Conservation (phyloP, 345 rosid genomes). For the Boechera stricta region DNA sequence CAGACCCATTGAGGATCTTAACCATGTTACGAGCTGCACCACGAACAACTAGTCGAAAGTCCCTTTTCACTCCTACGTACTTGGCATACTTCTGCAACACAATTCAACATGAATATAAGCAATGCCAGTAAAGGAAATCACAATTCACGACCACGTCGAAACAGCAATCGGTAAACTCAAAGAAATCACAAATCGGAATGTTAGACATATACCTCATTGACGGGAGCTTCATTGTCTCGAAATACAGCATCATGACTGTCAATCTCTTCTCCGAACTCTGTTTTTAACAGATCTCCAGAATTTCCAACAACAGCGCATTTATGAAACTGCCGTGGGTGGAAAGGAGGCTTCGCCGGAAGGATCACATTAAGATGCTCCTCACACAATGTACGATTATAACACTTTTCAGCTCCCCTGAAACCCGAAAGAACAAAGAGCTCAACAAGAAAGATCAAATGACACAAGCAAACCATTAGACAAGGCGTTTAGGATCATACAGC, state of each 20-base stretch:
- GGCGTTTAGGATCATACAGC: conserved; percentile 56
- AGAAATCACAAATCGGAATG: conserved; percentile 15
- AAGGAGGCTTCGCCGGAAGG: conserved; percentile 90
- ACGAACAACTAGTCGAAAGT: conserved; percentile 92
- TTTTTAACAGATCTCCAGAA: conserved; percentile 91
- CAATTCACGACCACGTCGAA: neutral
- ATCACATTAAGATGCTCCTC: conserved; percentile 86
- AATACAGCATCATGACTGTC: conserved; percentile 94
- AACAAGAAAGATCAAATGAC: conserved; percentile 25
- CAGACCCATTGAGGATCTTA: conserved; percentile 76
- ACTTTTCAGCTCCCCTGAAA: conserved; percentile 83
- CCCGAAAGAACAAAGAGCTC: conserved; percentile 27
- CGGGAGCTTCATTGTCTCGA: conserved; percentile 97
- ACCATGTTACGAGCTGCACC: conserved; percentile 98
- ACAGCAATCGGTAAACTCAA: neutral
- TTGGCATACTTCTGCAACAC: conserved; percentile 78
- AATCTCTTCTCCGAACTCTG: conserved; percentile 85
- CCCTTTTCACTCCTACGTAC: conserved; percentile 90
- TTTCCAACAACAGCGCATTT: conserved; percentile 96
- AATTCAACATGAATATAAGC: conserved; percentile 38
- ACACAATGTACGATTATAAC: conserved; percentile 81
- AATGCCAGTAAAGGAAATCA: conserved; percentile 13
- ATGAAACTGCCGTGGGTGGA: conserved; percentile 76
- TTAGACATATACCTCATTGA: conserved; percentile 62
- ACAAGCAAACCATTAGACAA: conserved; percentile 19